A percentile compares a stretch with the other conserved stretches of the same genome.
phyloP scores from a whole-genome alignment of 352 stramenopile genomes.

The Phytophthora pseudosyringae region DNA sequence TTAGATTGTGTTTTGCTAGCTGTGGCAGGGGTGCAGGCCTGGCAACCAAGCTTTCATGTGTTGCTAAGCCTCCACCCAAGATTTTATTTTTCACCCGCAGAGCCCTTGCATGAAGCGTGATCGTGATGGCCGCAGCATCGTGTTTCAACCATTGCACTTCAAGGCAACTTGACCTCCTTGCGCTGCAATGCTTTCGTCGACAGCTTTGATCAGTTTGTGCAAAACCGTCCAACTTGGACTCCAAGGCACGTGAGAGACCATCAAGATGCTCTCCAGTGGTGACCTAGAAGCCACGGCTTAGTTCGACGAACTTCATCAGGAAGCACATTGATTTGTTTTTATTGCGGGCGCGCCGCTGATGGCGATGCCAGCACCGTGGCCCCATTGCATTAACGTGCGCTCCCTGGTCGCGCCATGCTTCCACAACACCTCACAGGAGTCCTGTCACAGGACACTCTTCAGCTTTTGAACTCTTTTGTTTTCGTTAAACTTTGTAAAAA shows the following conservation, averaged over 20 bases:
- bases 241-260: no score
- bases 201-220: no score
- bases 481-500: constrained; percentile 35
- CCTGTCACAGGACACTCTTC: not conserved
- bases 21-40: not conserved
- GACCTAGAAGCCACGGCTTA: no score
- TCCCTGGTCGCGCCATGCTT: not conserved
- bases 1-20: constrained; percentile 16
- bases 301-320: no score
- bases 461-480: constrained; percentile 30
- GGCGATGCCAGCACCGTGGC: not conserved
- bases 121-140: not conserved
- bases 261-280: no score
- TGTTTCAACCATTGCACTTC: not conserved
- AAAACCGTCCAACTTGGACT: no score
- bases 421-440: constrained; percentile 6
- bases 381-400: not conserved
- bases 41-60: no score
- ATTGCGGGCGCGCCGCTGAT: no score
- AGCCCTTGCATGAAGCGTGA: no score
- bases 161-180: not conserved
- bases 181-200: not conserved
- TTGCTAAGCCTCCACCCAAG: no score
- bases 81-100: no score
- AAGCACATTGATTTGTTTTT: no score